Percentiles rank a stretch among this genome's conserved stretches.
Conservation (phyloP, 768 basidiomycete species). For the Mycena galericulata region DNA sequence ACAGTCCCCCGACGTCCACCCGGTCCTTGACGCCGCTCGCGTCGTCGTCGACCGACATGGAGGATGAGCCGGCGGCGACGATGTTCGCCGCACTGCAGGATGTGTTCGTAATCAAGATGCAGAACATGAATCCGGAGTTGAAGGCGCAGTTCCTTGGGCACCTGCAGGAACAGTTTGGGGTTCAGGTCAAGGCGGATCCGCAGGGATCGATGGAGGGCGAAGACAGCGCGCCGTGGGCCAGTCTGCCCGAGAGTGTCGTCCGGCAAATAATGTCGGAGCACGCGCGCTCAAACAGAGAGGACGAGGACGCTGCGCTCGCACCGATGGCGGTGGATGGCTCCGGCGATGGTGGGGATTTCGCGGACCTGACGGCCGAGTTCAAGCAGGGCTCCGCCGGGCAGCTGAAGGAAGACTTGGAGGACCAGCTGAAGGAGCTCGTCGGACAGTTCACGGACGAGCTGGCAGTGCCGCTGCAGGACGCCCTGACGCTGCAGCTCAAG, state of each 20-base stretch:
- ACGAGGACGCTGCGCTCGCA: neutral
- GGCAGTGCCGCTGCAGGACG: constrained; percentile 22
- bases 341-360: constrained; percentile 15
- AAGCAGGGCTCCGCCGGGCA: constrained; percentile 23
- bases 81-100: constrained; percentile 33
- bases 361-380: constrained; percentile 24
- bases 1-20: constrained; percentile 5
- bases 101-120: constrained; percentile 33
- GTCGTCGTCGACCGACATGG: constrained; percentile 15
- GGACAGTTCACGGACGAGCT: constrained; percentile 24
- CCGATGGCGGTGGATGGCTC: constrained; percentile 14
- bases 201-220: neutral
- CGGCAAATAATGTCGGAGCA: constrained; percentile 28
- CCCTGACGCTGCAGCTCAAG: constrained; percentile 29
- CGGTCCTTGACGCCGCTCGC: constrained; percentile 10
- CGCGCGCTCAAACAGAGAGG: neutral
- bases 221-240: constrained; percentile 17
- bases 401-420: constrained; percentile 25
- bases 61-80: constrained; percentile 24
- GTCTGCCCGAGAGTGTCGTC: constrained; percentile 17
- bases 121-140: constrained; percentile 28
- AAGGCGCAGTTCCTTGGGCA: constrained; percentile 24
- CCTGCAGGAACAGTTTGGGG: constrained; percentile 30
- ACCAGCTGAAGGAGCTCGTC: constrained; percentile 21
- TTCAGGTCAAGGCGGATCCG: constrained; percentile 15